Conservation (phyloP, 805 yeast genomes). For the Lachancea dasiensis region DNA sequence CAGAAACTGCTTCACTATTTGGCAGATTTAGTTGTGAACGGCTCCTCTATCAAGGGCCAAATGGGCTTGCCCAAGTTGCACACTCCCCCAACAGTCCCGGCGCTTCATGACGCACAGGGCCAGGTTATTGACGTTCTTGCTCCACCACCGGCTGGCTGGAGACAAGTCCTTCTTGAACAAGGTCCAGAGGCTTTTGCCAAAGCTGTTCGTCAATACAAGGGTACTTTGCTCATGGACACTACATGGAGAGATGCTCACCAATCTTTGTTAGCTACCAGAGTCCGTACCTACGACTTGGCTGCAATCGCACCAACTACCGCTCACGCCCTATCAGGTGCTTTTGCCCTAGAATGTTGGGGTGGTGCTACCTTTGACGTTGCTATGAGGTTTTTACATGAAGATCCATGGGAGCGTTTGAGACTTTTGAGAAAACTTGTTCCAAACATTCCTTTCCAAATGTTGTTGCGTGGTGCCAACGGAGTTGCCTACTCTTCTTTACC, state of each 20-base stretch:
- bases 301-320: slow-evolving; percentile 94
- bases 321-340: slow-evolving; percentile 81
- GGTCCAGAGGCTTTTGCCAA: slow-evolving; percentile 91
- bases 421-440: slow-evolving; percentile 86
- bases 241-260: slow-evolving; percentile 99
- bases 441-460: slow-evolving; percentile 98
- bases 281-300: slow-evolving; percentile 85
- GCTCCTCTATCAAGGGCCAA: slow-evolving; percentile 94
- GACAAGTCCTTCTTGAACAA: slow-evolving; percentile 72
- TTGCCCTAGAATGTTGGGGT: slow-evolving; percentile 99
- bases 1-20: slow-evolving; percentile 85
- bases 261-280: slow-evolving; percentile 93
- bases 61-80: slow-evolving; percentile 80
- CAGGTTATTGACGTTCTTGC: slow-evolving; percentile 50
- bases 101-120: slow-evolving; percentile 56
- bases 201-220: slow-evolving; percentile 76
- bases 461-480: slow-evolving; percentile 98
- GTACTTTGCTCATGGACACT: slow-evolving; percentile 93
- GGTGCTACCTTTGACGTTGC: slow-evolving; percentile 99
- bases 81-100: slow-evolving; percentile 72
- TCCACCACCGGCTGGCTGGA: slow-evolving; percentile 72
- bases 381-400: slow-evolving; percentile 97
- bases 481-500: slow-evolving; percentile 97
- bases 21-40: slow-evolving; percentile 93
- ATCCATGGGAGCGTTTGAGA: slow-evolving; percentile 96